A percentile compares a stretch with the other conserved stretches of the same genome.
These are phyloP conservation scores for Marasmius sp. DNA, from an alignment of 1,284 basidiomycete genomes.

Conservation along the genomic window DNA sequence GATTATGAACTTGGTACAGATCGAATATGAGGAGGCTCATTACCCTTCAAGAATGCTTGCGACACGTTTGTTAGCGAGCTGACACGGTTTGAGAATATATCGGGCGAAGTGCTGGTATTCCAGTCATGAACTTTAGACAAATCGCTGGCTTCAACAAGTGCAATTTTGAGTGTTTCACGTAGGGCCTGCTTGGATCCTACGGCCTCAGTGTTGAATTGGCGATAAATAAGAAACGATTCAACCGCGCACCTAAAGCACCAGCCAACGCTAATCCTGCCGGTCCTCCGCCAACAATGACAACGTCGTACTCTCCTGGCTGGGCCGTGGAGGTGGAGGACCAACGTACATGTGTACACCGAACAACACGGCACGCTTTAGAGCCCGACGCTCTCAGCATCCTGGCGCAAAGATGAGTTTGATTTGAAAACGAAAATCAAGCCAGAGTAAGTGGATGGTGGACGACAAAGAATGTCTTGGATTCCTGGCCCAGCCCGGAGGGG, in stretches of 20 bases:
- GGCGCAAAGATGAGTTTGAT: no score
- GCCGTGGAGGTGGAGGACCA: neutral
- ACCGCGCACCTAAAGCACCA: constrained; percentile 69
- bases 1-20: constrained; percentile 1
- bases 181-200: constrained; percentile 56
- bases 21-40: neutral
- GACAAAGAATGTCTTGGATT: no score
- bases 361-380: neutral
- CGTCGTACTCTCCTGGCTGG: constrained; percentile 60
- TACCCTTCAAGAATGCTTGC: constrained; percentile 75
- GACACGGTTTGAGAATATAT: constrained; percentile 83
- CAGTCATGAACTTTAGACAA: constrained; percentile 70
- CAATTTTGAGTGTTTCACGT: constrained; percentile 54
- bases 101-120: constrained; percentile 44
- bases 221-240: constrained; percentile 20
- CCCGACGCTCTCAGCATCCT: neutral
- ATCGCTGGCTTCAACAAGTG: constrained; percentile 81
- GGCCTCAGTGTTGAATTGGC: neutral
- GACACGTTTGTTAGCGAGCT: constrained; percentile 88
- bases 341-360: neutral
- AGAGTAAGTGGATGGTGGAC: no score
- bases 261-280: constrained; percentile 91
- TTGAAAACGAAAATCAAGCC: no score
- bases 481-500: no score
- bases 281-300: constrained; percentile 94